These are phyloP conservation scores for Exophiala xenobiotica DNA, from an alignment of 2,329 filamentous ascomycete species.

Conservation along the genomic window DNA sequence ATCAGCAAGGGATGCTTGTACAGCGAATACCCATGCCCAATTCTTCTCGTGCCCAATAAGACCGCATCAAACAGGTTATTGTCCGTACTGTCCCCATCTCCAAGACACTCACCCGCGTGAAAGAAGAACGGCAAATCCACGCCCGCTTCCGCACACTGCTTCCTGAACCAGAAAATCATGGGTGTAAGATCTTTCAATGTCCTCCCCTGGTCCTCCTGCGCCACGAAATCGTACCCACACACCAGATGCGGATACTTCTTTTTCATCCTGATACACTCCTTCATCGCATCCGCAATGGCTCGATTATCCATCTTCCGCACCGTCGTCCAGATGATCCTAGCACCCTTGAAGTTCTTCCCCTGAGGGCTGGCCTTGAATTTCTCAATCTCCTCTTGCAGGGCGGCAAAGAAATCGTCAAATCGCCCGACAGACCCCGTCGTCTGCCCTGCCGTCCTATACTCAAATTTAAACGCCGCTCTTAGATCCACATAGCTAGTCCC, in stretches of 20 bases:
- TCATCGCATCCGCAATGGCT: conserved; percentile 75
- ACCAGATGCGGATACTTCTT: conserved; percentile 74
- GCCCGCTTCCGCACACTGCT: conserved; percentile 72
- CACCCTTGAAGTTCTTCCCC: conserved; percentile 78
- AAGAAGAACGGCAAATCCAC: conserved; percentile 93
- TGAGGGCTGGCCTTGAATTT: conserved; percentile 70
- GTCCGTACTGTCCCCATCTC: conserved; percentile 73
- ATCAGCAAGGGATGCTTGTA: conserved; percentile 89
- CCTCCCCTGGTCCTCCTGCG: conserved; percentile 78
- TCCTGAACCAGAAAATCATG: conserved; percentile 90
- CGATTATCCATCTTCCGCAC: conserved; percentile 64
- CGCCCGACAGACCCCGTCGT: conserved; percentile 52
- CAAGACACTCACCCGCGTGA: conserved; percentile 86
- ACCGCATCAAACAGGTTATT: conserved; percentile 87
- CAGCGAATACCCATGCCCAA: conserved; percentile 84
- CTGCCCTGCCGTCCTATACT: conserved; percentile 64
- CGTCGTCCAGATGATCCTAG: conserved; percentile 82
- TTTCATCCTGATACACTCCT: conserved; percentile 81
- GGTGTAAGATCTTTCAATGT: conserved; percentile 75
- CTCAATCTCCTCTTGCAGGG: conserved; percentile 74
- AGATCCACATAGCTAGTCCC: conserved; percentile 84
- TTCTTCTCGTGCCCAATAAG: conserved; percentile 79
- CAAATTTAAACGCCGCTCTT: conserved; percentile 69
- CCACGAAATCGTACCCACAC: conserved; percentile 85
- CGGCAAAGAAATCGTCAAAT: conserved; percentile 67